These are phyloP conservation scores for barrel medic (Medicago truncatula) DNA, from an alignment of 306 rosid genomes.

Conservation along the genomic window MtrunA17r5.0-ANR NC_053048.1:40770001-40770500, in stretches of 20 bases:
- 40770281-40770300: constrained; percentile 62
- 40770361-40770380: constrained; percentile 63
- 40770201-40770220: constrained; percentile 48
- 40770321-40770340: constrained; percentile 54
- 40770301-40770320: constrained; percentile 59
- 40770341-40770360: constrained; percentile 67
- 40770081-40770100: constrained; percentile 50
- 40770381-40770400: constrained; percentile 58
- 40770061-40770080: constrained; percentile 46
- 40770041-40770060: constrained; percentile 55
- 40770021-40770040: constrained; percentile 45
- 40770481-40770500: not conserved
- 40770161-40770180: constrained; percentile 43
- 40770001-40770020: constrained; percentile 49
- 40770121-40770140: constrained; percentile 61
- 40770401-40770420: not conserved
- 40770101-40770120: constrained; percentile 63
- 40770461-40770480: not conserved
- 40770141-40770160: constrained; percentile 49
- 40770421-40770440: not conserved
- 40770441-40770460: not conserved
- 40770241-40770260: constrained; percentile 53
- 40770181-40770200: constrained; percentile 58
- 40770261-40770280: constrained; percentile 56
- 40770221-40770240: constrained; percentile 61